Evolutionary conservation across 352 stramenopile genomes (phyloP).

Genomic region (Phytophthora cactorum): DNA sequence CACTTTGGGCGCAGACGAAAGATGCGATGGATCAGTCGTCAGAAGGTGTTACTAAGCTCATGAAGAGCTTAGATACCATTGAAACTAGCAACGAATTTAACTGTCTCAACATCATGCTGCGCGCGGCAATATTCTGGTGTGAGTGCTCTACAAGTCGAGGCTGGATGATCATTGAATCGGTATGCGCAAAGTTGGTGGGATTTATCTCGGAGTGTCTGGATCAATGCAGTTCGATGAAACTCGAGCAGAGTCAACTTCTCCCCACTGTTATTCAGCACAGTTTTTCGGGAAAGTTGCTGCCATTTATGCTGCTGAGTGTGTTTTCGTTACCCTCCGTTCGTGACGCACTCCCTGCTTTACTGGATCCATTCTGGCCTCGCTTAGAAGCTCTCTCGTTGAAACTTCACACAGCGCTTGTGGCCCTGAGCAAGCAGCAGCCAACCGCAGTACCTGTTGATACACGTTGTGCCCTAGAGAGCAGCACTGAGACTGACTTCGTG

Average conservation of each 20-base stretch:
- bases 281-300: conserved; percentile 77
- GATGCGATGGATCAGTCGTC: conserved; percentile 17
- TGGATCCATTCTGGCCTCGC: conserved; percentile 54
- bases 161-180: conserved; percentile 65
- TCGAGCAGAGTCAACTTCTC: conserved; percentile 24
- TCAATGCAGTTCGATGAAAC: conserved; percentile 20
- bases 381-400: conserved; percentile 48
- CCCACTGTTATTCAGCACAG: conserved; percentile 55
- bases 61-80: conserved; percentile 50
- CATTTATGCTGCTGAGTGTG: conserved; percentile 73
- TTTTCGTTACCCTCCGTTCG: conserved; percentile 70
- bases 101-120: conserved; percentile 80
- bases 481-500: conserved; percentile 24
- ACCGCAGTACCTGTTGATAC: background rate
- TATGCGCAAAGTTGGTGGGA: conserved; percentile 59
- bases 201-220: conserved; percentile 53
- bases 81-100: conserved; percentile 73
- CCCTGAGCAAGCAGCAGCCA: conserved; percentile 15
- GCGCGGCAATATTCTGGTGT: conserved; percentile 80
- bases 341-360: conserved; percentile 41
- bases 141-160: conserved; percentile 48
- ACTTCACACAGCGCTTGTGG: conserved; percentile 19
- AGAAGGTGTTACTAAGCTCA: conserved; percentile 10
- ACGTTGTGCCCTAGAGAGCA: background rate
- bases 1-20: conserved; percentile 49